A percentile compares a stretch with the other conserved stretches of the same genome.
These are phyloP conservation scores for Termitomyces sp. DNA, from an alignment of 768 basidiomycete genomes.

Conservation along the genomic window DNA sequence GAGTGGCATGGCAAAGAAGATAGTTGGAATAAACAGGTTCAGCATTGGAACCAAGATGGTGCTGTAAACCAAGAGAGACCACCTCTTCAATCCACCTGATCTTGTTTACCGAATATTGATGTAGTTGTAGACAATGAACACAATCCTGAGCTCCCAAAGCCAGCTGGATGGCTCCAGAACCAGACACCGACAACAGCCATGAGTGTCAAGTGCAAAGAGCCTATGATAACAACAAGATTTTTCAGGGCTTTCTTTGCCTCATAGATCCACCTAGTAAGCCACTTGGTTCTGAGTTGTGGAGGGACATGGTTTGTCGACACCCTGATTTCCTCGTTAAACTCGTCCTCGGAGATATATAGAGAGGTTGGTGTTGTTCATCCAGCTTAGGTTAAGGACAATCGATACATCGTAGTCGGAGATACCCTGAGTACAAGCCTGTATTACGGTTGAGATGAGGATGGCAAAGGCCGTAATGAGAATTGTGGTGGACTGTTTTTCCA, in stretches of 20 bases:
- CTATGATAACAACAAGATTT: not conserved
- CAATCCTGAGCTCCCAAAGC: not conserved
- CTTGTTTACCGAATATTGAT: not conserved
- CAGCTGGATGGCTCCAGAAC: not conserved
- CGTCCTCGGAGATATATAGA: not conserved
- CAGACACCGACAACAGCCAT: slow-evolving; percentile 1
- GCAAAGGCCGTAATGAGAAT: slow-evolving; percentile 10
- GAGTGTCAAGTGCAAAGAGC: not conserved
- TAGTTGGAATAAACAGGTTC: not conserved
- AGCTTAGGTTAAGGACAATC: not conserved
- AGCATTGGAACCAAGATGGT: not conserved
- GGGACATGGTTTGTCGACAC: not conserved
- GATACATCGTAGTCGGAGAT: not conserved
- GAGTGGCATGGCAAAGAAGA: not conserved
- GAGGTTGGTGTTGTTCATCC: not conserved
- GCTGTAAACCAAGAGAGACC: not conserved
- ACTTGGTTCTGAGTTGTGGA: not conserved
- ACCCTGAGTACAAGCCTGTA: slow-evolving; percentile 11
- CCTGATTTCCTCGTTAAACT: not conserved
- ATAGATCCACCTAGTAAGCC: not conserved
- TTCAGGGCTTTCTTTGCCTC: not conserved
- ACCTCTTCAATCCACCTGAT: not conserved
- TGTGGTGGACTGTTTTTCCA: not conserved
- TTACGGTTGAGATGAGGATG: slow-evolving; percentile 17
- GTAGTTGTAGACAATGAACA: not conserved